Conservation (phyloP, 768 basidiomycete genomes). For the Crassisporium funariophilum region DNA sequence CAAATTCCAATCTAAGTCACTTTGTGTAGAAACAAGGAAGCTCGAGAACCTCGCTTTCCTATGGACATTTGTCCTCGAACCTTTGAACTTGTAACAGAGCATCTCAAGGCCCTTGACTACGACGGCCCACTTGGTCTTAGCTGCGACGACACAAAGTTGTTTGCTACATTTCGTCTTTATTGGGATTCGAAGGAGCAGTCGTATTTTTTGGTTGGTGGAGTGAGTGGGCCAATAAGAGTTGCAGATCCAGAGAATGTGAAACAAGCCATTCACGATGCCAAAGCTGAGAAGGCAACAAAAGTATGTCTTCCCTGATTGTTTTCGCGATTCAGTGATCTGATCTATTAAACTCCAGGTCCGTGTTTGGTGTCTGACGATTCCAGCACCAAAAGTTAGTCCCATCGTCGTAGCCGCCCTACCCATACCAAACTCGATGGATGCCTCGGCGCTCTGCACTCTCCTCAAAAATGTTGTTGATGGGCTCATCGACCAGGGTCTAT, state of each 20-base stretch:
- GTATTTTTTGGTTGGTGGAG: conserved; percentile 27
- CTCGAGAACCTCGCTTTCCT: conserved; percentile 23
- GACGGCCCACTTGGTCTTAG: conserved; percentile 26
- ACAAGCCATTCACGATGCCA: conserved; percentile 5
- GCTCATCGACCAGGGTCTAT: conserved; percentile 21
- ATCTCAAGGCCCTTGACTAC: conserved; percentile 20
- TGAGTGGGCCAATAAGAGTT: conserved; percentile 21
- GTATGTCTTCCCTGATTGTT: not conserved
- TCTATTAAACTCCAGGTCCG: conserved; percentile 27
- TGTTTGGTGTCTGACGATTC: conserved; percentile 33
- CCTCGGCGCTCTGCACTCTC: conserved; percentile 15
- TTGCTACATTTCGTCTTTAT: conserved; percentile 21
- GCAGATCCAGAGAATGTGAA: conserved; percentile 20
- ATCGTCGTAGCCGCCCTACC: conserved; percentile 36
- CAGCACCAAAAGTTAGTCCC: conserved; percentile 32
- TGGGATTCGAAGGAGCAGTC: conserved; percentile 19
- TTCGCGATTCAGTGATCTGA: conserved; percentile 3
- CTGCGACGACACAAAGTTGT: conserved; percentile 40
- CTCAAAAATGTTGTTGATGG: conserved; percentile 23
- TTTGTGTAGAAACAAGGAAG: not conserved
- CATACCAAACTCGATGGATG: conserved; percentile 23
- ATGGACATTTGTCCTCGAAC: conserved; percentile 16
- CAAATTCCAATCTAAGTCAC: not conserved
- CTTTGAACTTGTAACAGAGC: conserved; percentile 16
- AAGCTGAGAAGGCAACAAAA: conserved; percentile 15